phyloP scores from a whole-genome alignment of 495 filamentous ascomycete genomes.

The Penicillium flavigenum region DNA sequence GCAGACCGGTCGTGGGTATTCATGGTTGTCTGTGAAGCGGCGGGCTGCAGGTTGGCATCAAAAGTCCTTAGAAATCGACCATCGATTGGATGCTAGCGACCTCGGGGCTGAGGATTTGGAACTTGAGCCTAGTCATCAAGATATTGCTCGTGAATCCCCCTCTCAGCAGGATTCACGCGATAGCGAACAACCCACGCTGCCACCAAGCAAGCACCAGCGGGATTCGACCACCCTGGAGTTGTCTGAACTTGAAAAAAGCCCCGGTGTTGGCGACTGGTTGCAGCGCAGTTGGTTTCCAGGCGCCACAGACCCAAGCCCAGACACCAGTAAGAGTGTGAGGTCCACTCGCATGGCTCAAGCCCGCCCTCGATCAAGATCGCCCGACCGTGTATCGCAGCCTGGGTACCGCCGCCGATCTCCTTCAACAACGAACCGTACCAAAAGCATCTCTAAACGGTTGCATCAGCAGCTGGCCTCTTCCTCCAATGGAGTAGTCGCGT shows the following conservation, averaged over 20 bases:
- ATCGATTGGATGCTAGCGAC: not conserved
- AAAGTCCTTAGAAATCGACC: not conserved
- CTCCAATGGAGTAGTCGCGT: not conserved
- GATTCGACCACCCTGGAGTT: not conserved
- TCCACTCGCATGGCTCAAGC: not conserved
- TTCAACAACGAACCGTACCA: not conserved
- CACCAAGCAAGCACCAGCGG: not conserved
- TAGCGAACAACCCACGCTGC: not conserved
- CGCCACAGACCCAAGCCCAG: not conserved
- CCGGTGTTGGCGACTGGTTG: not conserved
- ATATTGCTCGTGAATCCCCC: too few relatives aligned
- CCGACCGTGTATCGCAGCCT: not conserved
- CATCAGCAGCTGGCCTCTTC: not conserved
- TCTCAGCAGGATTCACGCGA: not conserved
- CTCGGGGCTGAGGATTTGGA: too few relatives aligned
- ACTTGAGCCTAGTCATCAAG: not conserved
- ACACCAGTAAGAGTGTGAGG: not conserved
- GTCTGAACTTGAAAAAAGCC: not conserved
- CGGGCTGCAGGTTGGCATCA: not conserved
- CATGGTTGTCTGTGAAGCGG: slow-evolving; percentile 9
- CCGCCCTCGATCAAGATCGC: not conserved
- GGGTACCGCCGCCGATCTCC: not conserved
- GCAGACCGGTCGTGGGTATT: not conserved
- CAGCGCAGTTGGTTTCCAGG: not conserved
- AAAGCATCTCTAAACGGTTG: not conserved